Base-by-base conservation (phyloP, 495 filamentous ascomycete genomes). In the Amphirosellinia nigrospora region DNA sequence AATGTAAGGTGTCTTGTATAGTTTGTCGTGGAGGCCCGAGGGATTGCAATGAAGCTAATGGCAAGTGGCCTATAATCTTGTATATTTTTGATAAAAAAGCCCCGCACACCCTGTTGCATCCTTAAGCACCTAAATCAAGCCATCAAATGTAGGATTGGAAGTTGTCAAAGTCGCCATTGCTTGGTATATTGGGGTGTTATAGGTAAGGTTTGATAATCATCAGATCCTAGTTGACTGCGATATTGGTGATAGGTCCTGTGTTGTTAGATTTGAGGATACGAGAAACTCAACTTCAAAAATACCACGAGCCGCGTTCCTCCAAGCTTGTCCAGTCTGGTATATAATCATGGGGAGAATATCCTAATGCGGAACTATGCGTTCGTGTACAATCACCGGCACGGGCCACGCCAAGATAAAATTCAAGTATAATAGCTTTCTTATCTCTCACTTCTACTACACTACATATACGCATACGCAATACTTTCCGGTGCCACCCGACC, bases 371-470 rank as follows among this genome's bases (percentile, higher is more conserved):
- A 64, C 30, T 45, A 30, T 46, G 39, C 62, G 28, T 19, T 64
- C 26, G 45, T 28, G 26, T 50, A 19, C 9, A 10, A 36, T 36
- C 21, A 32, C 32, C 38, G 39, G 62, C 45, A 64, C 28, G 15
- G 28, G 46, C 32, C 46, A 65, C 30, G 45, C 30, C 32, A 65
- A 39, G 61, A 50, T 45, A 63, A 41, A 41, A 46, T 46, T 46
- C 9, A 63, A 41, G 26, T 3, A 34, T 34, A 43, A 36, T 30
- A 26, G 43, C 41, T 34, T 48, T 10, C 38, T 64, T 64, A 48
- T 48, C 61, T 64, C 13, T 15, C 28, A 30, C 50, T 13, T 16
- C 16, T 58, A 23, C 43, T 36, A n/a, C 21, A 21, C 43, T 34
- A 19, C n/a, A n/a, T n/a, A n/a, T n/a, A n/a, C n/a, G n/a, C n/a